Conservation (phyloP, 208 protist species). For the Tritrichomonas foetus region DNA sequence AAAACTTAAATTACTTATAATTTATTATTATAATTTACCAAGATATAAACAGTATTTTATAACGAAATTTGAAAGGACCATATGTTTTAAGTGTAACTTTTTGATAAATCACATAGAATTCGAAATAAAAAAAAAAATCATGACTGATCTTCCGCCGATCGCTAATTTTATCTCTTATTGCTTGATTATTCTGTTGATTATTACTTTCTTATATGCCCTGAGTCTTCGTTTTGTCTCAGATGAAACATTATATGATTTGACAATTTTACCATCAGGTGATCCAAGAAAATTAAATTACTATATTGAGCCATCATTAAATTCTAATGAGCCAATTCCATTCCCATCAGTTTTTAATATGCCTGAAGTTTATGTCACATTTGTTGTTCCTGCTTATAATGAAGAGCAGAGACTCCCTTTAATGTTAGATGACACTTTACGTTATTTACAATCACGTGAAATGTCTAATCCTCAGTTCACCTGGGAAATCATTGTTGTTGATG, state of each 20-base stretch:
- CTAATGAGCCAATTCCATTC: neutral
- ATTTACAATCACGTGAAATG: conserved; percentile 1
- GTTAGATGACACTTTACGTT: conserved; percentile 45
- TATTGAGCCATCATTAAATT: neutral
- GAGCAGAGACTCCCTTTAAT: conserved; percentile 39
- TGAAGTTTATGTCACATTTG: conserved; percentile 43
- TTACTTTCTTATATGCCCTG: too few species aligned
- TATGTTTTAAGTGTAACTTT: too few species aligned
- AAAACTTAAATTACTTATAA: too few species aligned
- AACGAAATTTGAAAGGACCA: too few species aligned
- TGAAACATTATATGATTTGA: neutral
- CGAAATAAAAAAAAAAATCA: too few species aligned
- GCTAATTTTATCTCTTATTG: too few species aligned
- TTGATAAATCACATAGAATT: too few species aligned
- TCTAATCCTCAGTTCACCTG: conserved; percentile 18
- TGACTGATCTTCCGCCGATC: too few species aligned
- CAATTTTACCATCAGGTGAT: neutral
- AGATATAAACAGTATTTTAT: too few species aligned
- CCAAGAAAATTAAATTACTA: neutral
- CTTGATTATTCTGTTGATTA: too few species aligned
- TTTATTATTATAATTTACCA: too few species aligned
- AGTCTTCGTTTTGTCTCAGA: too few species aligned
- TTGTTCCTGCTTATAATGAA: conserved; percentile 53
- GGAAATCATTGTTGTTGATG: conserved; percentile 51
- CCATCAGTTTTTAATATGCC: neutral